Conservation (phyloP, 352 stramenopile species). For the Peronospora destructor region DNA sequence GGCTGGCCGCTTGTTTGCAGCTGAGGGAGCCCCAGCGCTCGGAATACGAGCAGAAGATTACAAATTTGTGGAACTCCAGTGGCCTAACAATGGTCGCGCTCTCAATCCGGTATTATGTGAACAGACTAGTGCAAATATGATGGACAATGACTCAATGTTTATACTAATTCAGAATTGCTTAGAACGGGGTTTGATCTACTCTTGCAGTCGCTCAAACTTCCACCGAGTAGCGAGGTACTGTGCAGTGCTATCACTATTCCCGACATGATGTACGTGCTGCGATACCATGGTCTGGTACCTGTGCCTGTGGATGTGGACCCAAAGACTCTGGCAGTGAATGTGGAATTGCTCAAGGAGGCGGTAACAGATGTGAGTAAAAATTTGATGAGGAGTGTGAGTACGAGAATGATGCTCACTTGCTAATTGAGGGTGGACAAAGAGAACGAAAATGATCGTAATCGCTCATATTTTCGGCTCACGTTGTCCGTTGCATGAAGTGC, state of each 20-base stretch:
- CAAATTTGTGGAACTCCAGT: conserved; percentile 46
- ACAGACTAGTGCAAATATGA: background rate
- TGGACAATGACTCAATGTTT: no score
- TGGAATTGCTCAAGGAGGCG: conserved; percentile 35
- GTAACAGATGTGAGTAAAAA: conserved; percentile 35
- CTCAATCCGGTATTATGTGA: conserved; percentile 46
- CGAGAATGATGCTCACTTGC: conserved; percentile 2
- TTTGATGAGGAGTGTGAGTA: background rate
- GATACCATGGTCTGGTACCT: conserved; percentile 66
- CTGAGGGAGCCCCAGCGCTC: conserved; percentile 51
- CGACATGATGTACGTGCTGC: conserved; percentile 78
- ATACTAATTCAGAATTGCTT: background rate
- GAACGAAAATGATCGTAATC: conserved; percentile 63
- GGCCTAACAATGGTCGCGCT: conserved; percentile 61
- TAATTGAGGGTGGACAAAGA: conserved; percentile 20
- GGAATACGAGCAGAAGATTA: conserved; percentile 44
- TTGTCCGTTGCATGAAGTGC: conserved; percentile 42
- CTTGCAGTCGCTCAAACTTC: conserved; percentile 68
- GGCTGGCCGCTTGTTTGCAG: conserved; percentile 47
- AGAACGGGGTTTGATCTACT: conserved; percentile 81
- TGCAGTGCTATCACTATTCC: conserved; percentile 82
- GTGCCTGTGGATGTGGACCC: conserved; percentile 66
- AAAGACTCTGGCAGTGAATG: conserved; percentile 53
- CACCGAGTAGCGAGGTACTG: conserved; percentile 57
- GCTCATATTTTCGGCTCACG: conserved; percentile 76